Base-by-base conservation (phyloP, 2,329 filamentous ascomycete species). In the Colletotrichum aenigma region DNA sequence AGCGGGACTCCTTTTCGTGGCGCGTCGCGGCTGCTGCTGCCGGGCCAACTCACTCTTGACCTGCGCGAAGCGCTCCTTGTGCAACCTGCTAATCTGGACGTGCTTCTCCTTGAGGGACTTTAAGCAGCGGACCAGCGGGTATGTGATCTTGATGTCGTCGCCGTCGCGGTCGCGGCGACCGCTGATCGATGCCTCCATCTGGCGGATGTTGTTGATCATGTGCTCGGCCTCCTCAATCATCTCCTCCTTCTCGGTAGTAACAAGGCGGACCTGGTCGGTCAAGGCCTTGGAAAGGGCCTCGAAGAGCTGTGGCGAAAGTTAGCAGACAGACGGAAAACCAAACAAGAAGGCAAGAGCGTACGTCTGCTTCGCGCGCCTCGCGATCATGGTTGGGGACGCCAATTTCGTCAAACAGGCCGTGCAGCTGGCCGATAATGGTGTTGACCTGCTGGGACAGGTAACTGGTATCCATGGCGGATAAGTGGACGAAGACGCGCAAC, bases 351-450 rank as follows among this genome's bases (percentile, higher is more conserved):
- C 15, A 10, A 64, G 52, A 60, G 66, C 90, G 82, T 88, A 97
- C 96, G 92, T 98, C 95, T 83, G 95, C 91, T 84, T 98, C 96
- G 81, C 97, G 91, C 66, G 92, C 90, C 83, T 98, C 96, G 82
- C 97, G 94, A 85, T 98, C 97, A 92, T 98, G 96, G 81, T 88
- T 92, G 32, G 96, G 92, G n/a, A 99, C 94, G 75, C 97, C 97
- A 82, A 99, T 99, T 83, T 99, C 96, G 84, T 99, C 97, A 82
- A 98, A 99, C 74, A 98, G 91, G 78, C 94, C 94, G 86, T 98
- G 96, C 76, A 99, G 91, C 86, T 98, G 96, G 85, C 92, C 92
- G 83, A 98, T 96, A 83, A 98, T 98, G 81, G 92, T 95, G 79
- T 95, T 97, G 87, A 99, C 95, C 91, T 98, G 97, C 85, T 97